Percentiles rank a stretch among this genome's conserved stretches.
phyloP scores from a whole-genome alignment of 225 moss, liverwort and hornwort genomes.

The Bryoerythrophyllum caledonicum region DNA sequence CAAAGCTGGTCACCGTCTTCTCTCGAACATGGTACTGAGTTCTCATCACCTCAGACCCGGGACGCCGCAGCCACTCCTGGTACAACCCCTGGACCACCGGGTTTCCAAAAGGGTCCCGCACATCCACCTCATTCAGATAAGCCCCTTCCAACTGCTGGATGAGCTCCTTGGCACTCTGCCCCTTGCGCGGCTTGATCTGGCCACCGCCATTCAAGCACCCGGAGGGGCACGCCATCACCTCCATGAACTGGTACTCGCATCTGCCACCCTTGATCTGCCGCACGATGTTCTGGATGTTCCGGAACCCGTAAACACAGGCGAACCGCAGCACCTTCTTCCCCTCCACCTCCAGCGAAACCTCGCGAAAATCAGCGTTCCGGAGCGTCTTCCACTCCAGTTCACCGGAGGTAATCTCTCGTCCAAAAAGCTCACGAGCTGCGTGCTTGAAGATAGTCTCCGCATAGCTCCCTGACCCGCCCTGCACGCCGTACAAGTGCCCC shows the following conservation, averaged over 20 bases:
- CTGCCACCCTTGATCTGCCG: slow-evolving; percentile 86
- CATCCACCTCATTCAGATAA: slow-evolving; percentile 80
- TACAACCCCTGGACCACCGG: slow-evolving; percentile 75
- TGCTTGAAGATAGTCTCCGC: slow-evolving; percentile 80
- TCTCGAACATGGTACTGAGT: slow-evolving; percentile 88
- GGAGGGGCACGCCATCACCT: slow-evolving; percentile 97
- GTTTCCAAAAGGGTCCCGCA: slow-evolving; percentile 76
- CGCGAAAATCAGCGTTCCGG: slow-evolving; percentile 86
- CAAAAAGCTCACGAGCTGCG: slow-evolving; percentile 74
- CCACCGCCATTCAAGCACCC: slow-evolving; percentile 98
- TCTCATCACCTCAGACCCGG: slow-evolving; percentile 67
- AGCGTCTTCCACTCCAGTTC: slow-evolving; percentile 70
- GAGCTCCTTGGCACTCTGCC: slow-evolving; percentile 82
- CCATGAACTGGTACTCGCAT: slow-evolving; percentile 90
- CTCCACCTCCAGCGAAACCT: slow-evolving; percentile 68
- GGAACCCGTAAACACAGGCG: slow-evolving; percentile 93
- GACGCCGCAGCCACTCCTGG: slow-evolving; percentile 70
- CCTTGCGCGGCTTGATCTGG: slow-evolving; percentile 86
- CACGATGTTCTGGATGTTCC: slow-evolving; percentile 93
- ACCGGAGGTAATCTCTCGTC: slow-evolving; percentile 54
- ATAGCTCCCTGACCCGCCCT: slow-evolving; percentile 92
- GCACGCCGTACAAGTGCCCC: slow-evolving; percentile 81
- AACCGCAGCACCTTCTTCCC: slow-evolving; percentile 77
- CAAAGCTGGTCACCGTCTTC: slow-evolving; percentile 65
- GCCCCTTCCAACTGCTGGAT: slow-evolving; percentile 86